Evolutionary conservation across 495 filamentous ascomycete species (phyloP).

Genomic region (Talaromyces proteolyticus): DNA sequence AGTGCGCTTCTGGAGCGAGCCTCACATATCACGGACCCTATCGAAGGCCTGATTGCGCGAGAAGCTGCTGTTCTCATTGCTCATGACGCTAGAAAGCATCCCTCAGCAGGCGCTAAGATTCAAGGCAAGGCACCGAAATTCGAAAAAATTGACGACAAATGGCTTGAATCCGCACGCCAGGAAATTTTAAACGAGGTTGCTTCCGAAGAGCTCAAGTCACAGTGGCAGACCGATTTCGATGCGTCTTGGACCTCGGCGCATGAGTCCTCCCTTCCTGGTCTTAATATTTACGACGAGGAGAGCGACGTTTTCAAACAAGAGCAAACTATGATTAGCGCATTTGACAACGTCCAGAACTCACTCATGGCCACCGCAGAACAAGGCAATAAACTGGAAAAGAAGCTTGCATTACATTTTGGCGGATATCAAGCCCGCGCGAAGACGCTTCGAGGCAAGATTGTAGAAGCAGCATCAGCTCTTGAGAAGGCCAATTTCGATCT

Average conservation of each 20-base stretch:
- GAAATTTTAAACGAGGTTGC: conserved; percentile 70
- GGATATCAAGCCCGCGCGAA: conserved; percentile 88
- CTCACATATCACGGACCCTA: conserved; percentile 43
- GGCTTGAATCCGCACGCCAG: conserved; percentile 66
- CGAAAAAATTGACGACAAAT: conserved; percentile 62
- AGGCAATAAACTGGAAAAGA: conserved; percentile 87
- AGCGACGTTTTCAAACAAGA: conserved; percentile 29
- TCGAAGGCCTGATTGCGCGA: conserved; percentile 57
- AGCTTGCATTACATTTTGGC: conserved; percentile 78
- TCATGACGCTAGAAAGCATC: conserved; percentile 72
- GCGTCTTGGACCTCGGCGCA: conserved; percentile 62
- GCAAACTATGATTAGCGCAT: conserved; percentile 42
- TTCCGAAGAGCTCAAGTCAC: conserved; percentile 32
- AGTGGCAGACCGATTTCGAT: conserved; percentile 53
- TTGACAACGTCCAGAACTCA: conserved; percentile 58
- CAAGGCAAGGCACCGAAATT: conserved; percentile 55
- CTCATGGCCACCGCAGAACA: conserved; percentile 68
- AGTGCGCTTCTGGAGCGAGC: conserved; percentile 59
- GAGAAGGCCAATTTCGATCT: conserved; percentile 66
- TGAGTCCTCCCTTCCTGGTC: conserved; percentile 59
- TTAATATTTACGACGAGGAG: conserved; percentile 69
- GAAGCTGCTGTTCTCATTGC: conserved; percentile 77
- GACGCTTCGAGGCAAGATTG: conserved; percentile 71
- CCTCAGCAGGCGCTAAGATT: conserved; percentile 58
- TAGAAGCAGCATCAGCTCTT: conserved; percentile 71